Base-by-base conservation (phyloP, 2,329 filamentous ascomycete species). In the Stachybotrys echinatus region DNA sequence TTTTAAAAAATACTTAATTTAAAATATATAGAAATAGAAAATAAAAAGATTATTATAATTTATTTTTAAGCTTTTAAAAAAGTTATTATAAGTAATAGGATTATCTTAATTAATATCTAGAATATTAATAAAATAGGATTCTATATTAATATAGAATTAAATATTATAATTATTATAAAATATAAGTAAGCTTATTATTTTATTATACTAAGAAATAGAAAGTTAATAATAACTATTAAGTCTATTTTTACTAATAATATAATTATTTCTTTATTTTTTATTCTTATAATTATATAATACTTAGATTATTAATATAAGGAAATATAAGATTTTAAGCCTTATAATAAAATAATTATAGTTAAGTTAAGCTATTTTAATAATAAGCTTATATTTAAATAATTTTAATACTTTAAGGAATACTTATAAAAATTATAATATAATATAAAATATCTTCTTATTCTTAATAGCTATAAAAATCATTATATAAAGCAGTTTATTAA, bases 91-190 rank as follows among this genome's bases (percentile, higher is more conserved):
- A 23, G 21, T 12, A 23, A 21, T 8, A 21, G 42, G 10, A 44
- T 44, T 23, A 12, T 21, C 10, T 21, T 17, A 17, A 21, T 12
- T 12, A 23, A 44, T 23, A 44, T 44, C 6, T 44, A 21, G 42
- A 44, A 44, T 23, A 21, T 44, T 6, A 21, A 44, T 21, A 23
- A 54, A 50, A 39, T 53, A 51, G n/a, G 61, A 57, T 60, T 56
- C 7, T 48, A 39, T 23, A 63, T 49, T 34, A 48, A 42, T 12
- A 63, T 51, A 31, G 34, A 44, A 6, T 42, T 43, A 21, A 39
- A 50, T 20, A 8, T 48, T 6, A 14, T 52, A 21, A 42, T 52
- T 31, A 21, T 50, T n/a, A 52, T 23, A 40, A 50, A 46, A 23
- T 34, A 40, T 50, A 50, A 42, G 18, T 46, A 42, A 22, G 47